Evolutionary conservation across 345 rosid genomes (phyloP), one percentile per base, ranked within the genome.

Genomic region (Citrus medica): DNA sequence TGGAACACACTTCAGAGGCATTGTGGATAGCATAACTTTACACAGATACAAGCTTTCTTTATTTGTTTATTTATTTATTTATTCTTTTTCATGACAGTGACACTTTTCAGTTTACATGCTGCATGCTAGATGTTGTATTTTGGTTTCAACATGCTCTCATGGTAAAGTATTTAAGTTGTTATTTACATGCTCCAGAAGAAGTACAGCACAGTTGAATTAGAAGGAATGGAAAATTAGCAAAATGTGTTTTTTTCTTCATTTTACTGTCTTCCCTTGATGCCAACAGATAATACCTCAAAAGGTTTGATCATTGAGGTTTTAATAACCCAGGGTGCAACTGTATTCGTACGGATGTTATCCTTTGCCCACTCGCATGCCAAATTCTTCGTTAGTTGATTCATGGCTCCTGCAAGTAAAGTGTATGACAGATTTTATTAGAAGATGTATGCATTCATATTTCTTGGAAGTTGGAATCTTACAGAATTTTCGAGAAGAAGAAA

Each of bases 331-430:
- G 87, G 90, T 37, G 88, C 87, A 46, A 88, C 88, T 2, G 80
- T 25, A 75, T 86, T 88, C 37, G 61, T 48, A 16, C 89, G 82
- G 74, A 88, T 85, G 24, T 83, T 79, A 86, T 86, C 89, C 59
- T 83, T 81, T 4, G 87, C 88, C 91, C 91, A 86, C 79, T 86
- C 88, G 61, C 85, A 85, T 46, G 91, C 91, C 79, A 88, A 81
- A 80, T 82, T 85, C 79, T 71, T 86, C 12, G 88, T 79, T 2
- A 88, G 75, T 78, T 86, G 89, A 76, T 86, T 86, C 9, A 85
- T 79, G 14, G 88, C 91, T 46, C 87, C 88, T 85, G 81, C 24
- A 33, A 78, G 42, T n/a, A 60, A 71, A 68, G 42, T 16, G n/a
- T 32, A 35, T 6, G 22, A 32, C 35, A 33, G 24, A 6, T 2